Percentiles rank a stretch among this genome's conserved stretches.
phyloP scores from a whole-genome alignment of 345 rosid genomes.

The Diplotaxis tenuifolia region DNA sequence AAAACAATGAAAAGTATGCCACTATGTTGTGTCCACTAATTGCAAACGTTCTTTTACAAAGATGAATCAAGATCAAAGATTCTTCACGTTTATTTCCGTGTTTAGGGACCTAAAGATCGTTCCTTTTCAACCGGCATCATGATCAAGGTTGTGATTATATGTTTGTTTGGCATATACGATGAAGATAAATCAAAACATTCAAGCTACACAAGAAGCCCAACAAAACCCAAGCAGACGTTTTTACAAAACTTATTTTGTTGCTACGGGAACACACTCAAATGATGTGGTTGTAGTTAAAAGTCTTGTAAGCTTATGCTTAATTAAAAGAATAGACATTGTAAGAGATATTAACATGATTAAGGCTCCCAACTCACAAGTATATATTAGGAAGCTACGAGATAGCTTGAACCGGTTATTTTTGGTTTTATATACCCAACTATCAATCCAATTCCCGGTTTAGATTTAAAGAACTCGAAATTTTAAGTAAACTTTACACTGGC shows the following conservation, averaged over 20 bases:
- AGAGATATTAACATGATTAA: background rate
- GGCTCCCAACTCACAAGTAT: background rate
- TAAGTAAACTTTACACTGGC: slow-evolving; percentile 13
- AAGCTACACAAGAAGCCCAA: background rate
- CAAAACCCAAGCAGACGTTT: slow-evolving; percentile 2
- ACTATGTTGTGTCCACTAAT: slow-evolving; percentile 20
- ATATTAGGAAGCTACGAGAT: background rate
- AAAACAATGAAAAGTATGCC: slow-evolving; percentile 22
- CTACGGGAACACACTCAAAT: background rate
- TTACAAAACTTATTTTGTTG: background rate
- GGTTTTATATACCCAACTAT: background rate
- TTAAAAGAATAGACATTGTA: too few species aligned
- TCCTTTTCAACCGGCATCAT: slow-evolving; percentile 7
- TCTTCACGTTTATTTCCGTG: slow-evolving; percentile 5
- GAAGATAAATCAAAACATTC: background rate
- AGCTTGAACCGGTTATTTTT: background rate
- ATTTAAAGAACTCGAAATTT: background rate
- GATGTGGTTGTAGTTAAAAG: background rate
- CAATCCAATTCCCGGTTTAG: background rate
- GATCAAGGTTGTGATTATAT: slow-evolving; percentile 3
- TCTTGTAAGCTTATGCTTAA: background rate
- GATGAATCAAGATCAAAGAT: slow-evolving; percentile 9
- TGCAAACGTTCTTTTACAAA: slow-evolving; percentile 6
- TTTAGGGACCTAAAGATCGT: slow-evolving; percentile 27
- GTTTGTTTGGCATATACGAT: slow-evolving; percentile 9